phyloP scores from a whole-genome alignment of 352 stramenopile genomes.

The Phytophthora nicotianae region DNA sequence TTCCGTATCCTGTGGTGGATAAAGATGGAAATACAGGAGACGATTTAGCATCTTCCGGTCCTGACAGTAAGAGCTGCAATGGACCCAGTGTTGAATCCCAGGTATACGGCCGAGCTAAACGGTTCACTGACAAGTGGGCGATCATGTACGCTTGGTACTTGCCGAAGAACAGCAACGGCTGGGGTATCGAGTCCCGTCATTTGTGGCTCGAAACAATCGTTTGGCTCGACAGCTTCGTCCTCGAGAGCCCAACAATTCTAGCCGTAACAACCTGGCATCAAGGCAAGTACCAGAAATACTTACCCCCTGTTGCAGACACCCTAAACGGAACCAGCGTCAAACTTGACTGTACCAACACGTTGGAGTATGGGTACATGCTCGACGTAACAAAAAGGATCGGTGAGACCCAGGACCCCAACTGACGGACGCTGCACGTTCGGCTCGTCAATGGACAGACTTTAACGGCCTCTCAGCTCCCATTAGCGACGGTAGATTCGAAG shows the following conservation, averaged over 20 bases:
- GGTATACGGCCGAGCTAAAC: not conserved
- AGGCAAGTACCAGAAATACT: not conserved
- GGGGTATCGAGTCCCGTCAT: not conserved
- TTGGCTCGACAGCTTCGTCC: not conserved
- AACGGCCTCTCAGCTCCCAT: not conserved
- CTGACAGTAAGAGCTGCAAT: not conserved
- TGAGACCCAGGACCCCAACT: not conserved
- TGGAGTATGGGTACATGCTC: not conserved
- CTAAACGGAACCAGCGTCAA: not conserved
- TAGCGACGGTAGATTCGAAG: not conserved
- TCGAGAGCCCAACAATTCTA: not conserved
- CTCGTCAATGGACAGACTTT: not conserved
- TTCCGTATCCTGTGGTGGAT: not conserved
- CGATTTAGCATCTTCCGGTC: not conserved
- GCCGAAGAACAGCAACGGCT: not conserved
- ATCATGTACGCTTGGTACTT: not conserved
- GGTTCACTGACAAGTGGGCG: not conserved
- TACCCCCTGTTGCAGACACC: not conserved
- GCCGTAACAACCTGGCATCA: not conserved
- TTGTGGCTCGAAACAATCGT: not conserved
- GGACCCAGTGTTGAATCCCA: not conserved
- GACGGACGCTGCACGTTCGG: not conserved
- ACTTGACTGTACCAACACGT: not conserved
- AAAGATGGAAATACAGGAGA: not conserved
- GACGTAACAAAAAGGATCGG: not conserved